phyloP scores from a whole-genome alignment of 768 basidiomycete genomes.

The Boletus fagicola region DNA sequence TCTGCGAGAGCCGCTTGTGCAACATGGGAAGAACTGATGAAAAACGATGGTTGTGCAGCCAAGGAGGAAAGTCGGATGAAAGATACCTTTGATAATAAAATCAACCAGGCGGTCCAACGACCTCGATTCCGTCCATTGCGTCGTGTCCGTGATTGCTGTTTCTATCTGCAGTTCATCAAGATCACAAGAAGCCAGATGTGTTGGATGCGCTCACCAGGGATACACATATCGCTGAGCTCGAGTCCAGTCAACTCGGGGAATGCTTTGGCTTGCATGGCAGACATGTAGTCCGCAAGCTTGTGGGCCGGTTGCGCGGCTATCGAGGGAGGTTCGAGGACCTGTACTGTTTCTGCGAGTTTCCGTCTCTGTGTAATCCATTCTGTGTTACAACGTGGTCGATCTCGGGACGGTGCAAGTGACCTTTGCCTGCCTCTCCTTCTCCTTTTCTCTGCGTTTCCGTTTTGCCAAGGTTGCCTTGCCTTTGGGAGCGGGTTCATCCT shows the following conservation, averaged over 20 bases:
- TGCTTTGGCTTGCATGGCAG: constrained; percentile 63
- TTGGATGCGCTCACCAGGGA: constrained; percentile 61
- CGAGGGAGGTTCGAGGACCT: constrained; percentile 39
- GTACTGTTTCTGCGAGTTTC: constrained; percentile 52
- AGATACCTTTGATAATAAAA: constrained; percentile 73
- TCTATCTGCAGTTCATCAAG: constrained; percentile 60
- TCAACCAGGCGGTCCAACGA: constrained; percentile 68
- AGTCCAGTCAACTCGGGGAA: constrained; percentile 68
- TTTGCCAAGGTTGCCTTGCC: constrained; percentile 40
- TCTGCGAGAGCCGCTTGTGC: constrained; percentile 68
- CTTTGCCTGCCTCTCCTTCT: constrained; percentile 73
- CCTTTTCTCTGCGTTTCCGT: constrained; percentile 72
- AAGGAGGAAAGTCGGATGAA: background rate
- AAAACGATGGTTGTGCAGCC: background rate
- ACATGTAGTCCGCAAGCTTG: constrained; percentile 61
- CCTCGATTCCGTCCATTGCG: constrained; percentile 66
- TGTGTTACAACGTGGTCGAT: constrained; percentile 9
- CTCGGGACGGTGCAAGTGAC: constrained; percentile 34
- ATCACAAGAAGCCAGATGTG: constrained; percentile 24
- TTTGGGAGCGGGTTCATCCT: constrained; percentile 28
- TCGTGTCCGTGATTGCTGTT: constrained; percentile 72
- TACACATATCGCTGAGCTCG: constrained; percentile 75
- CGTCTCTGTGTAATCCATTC: constrained; percentile 47
- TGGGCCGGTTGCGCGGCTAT: constrained; percentile 57
- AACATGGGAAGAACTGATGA: constrained; percentile 61